Conservation (phyloP, 306 rosid species). For the Cucurbita moschata region DNA sequence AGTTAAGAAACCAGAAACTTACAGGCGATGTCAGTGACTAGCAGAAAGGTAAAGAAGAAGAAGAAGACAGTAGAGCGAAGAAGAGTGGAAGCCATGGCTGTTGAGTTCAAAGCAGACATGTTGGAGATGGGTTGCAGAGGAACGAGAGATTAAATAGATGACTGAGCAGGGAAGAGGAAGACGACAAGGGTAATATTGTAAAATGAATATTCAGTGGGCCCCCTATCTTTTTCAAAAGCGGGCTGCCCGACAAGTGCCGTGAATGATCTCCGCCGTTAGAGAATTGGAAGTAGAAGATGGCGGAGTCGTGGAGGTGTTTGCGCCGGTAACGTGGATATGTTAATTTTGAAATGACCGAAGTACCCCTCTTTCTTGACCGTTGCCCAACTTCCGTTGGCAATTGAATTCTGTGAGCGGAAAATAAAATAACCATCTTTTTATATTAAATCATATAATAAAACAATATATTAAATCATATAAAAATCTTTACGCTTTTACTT, state of each 20-base stretch:
- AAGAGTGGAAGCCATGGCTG: neutral
- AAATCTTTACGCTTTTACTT: neutral
- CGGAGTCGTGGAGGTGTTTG: neutral
- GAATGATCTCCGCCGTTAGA: neutral
- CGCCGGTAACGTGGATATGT: neutral
- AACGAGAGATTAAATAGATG: neutral
- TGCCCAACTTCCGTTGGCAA: neutral
- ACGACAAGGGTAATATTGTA: constrained; percentile 2
- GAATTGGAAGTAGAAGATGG: neutral
- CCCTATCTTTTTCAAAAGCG: neutral
- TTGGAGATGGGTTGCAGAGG: neutral
- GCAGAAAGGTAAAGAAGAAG: neutral
- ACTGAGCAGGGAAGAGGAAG: neutral
- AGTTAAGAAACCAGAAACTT: neutral
- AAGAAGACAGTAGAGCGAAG: neutral
- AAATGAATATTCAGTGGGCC: neutral
- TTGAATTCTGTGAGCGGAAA: neutral
- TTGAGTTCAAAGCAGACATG: neutral
- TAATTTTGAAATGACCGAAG: neutral
- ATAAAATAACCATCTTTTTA: neutral
- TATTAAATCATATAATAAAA: too few relatives aligned
- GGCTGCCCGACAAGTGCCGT: neutral
- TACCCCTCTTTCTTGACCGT: constrained; percentile 5
- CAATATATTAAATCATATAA: neutral
- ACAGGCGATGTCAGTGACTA: neutral